Percentiles rank a stretch among this genome's conserved stretches.
Evolutionary conservation across 73 alveolate species (phyloP).

Genomic region (Durusdinium trenchii): DNA sequence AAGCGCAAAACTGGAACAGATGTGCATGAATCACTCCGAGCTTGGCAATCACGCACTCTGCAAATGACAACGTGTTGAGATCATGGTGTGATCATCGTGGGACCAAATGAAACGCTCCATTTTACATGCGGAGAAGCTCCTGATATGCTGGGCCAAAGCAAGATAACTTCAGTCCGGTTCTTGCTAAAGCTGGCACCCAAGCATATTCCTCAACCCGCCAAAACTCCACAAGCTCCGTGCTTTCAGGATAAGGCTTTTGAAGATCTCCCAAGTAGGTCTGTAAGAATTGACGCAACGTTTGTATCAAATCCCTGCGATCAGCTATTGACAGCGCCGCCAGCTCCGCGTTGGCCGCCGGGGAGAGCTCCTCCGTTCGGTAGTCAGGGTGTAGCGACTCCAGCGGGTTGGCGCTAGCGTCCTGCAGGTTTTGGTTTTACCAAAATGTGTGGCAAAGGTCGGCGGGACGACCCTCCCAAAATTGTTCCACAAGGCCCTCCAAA

Average conservation of each 20-base stretch:
- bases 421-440: no score
- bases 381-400: background rate
- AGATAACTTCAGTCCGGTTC: conserved; percentile 19
- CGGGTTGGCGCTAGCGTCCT: background rate
- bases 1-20: no score
- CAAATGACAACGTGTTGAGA: no score
- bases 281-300: background rate
- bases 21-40: no score
- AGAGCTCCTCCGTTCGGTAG: background rate
- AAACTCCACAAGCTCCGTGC: background rate
- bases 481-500: no score
- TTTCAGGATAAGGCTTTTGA: conserved; percentile 1
- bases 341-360: conserved; percentile 6
- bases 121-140: no score
- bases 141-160: conserved; percentile 51
- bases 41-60: no score
- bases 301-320: background rate
- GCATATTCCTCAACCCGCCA: background rate
- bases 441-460: no score
- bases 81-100: no score
- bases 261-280: background rate
- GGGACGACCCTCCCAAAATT: no score
- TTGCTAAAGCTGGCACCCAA: background rate
- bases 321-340: background rate
- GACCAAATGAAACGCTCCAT: no score